Evolutionary conservation across 2,329 filamentous ascomycete genomes (phyloP).

Genomic region (Lomentospora prolificans): DNA sequence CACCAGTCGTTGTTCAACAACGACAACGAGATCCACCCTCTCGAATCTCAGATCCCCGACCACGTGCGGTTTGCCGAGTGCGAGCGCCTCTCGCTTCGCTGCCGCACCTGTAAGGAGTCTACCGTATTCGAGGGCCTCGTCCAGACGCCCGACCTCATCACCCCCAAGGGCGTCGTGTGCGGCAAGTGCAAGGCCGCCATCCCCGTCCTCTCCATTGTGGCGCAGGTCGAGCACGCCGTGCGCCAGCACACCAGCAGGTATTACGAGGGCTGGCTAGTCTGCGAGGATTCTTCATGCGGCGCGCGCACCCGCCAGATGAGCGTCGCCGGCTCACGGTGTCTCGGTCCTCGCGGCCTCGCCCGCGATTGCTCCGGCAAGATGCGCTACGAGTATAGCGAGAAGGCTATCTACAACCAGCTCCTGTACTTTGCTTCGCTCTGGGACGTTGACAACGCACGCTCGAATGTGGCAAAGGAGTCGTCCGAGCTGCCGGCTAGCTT

Average conservation of each 20-base stretch:
- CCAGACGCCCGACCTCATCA: conserved; percentile 47
- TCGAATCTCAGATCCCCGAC: conserved; percentile 92
- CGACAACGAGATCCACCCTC: conserved; percentile 70
- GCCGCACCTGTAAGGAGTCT: conserved; percentile 65
- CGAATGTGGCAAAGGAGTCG: conserved; percentile 35
- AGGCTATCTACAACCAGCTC: conserved; percentile 89
- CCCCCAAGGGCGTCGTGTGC: conserved; percentile 68
- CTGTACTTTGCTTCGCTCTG: conserved; percentile 78
- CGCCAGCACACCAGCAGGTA: conserved; percentile 70
- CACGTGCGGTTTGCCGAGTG: conserved; percentile 80
- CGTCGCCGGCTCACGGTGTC: conserved; percentile 82
- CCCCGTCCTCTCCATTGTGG: conserved; percentile 63
- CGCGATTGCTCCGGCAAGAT: conserved; percentile 79
- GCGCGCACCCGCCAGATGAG: conserved; percentile 84
- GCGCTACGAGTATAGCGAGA: conserved; percentile 79
- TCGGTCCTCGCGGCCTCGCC: conserved; percentile 78
- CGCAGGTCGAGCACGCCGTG: conserved; percentile 80
- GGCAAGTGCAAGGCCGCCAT: conserved; percentile 56
- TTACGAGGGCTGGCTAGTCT: conserved; percentile 87
- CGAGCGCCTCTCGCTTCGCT: conserved; percentile 65
- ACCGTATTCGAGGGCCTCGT: conserved; percentile 70
- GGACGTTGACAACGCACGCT: conserved; percentile 75
- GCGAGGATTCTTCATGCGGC: conserved; percentile 80
- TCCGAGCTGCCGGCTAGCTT: conserved; percentile 41
- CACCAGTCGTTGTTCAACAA: conserved; percentile 40